Base-by-base conservation (phyloP, 2,329 filamentous ascomycete species). In the Talaromyces sp. region DNA sequence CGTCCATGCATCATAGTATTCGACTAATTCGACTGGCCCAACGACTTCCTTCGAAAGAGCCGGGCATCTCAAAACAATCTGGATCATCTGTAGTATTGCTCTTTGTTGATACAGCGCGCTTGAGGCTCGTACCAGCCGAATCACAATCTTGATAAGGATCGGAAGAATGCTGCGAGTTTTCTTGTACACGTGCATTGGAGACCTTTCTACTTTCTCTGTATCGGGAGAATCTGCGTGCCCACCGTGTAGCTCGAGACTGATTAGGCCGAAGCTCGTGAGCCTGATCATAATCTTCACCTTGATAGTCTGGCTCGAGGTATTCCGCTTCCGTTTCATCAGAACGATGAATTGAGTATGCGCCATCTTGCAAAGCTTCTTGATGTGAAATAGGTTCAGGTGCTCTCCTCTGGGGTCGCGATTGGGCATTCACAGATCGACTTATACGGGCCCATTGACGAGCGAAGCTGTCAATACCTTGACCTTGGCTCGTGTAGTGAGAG, bases 51-150 rank as follows among this genome's bases (percentile, higher is more conserved):
- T 62, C 55, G 37, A 64, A 64, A 0, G 62, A 60, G 10, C 62
- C 62, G 3, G 62, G 65, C 57, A 65, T 63, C 13, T 62, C 56
- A 22, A 66, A 49, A 49, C 62, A 66, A 35, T 67, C 64, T 19
- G 60, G 59, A 45, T 67, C 66, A 11, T 67, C 64, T 11, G 60
- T 58, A 10, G 40, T 16, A 22, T 52, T 47, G 24, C 56, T 58
- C 35, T 43, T 58, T 22, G 58, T 60, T 10, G 60, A 62, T 30
- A 52, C 48, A 8, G 48, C 48, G 43, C 61, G 56, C 33, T 51
- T 50, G 29, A 55, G 40, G 16, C 44, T 51, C 40, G 52, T 33
- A 19, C 41, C 50, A 33, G 24, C 47, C 1, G 56, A 56, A 17
- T 44, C 42, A 42, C 54, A 49, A 19, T 55, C 55, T 13, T 56